phyloP scores from a whole-genome alignment of 1,284 basidiomycete genomes.

The Athelia psychrophila region DNA sequence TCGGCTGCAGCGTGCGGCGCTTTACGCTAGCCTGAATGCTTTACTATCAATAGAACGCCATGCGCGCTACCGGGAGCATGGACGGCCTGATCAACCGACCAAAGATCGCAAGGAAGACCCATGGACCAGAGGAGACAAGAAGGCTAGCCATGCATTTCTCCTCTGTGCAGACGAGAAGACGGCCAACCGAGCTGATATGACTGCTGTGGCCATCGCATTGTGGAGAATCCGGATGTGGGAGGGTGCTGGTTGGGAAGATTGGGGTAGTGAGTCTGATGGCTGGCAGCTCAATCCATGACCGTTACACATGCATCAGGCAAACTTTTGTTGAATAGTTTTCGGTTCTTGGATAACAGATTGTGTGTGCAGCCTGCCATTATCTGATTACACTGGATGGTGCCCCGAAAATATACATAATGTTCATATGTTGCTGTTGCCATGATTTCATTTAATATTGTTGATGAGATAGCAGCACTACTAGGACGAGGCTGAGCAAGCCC shows the following conservation, averaged over 20 bases:
- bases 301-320: too few species aligned
- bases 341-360: too few species aligned
- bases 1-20: constrained; percentile 51
- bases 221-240: constrained; percentile 80
- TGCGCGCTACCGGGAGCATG: constrained; percentile 22
- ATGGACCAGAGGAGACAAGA: constrained; percentile 29
- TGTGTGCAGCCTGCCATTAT: too few species aligned
- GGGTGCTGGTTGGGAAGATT: constrained; percentile 38
- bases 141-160: constrained; percentile 68
- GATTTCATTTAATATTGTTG: too few species aligned
- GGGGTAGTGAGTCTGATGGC: constrained; percentile 15
- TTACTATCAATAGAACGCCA: constrained; percentile 48
- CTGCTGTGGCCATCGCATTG: constrained; percentile 61
- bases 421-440: too few species aligned
- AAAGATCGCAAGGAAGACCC: constrained; percentile 4
- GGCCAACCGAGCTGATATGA: constrained; percentile 51
- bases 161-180: constrained; percentile 50
- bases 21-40: constrained; percentile 45
- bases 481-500: too few species aligned
- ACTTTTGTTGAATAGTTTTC: too few species aligned
- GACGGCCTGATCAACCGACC: constrained; percentile 1
- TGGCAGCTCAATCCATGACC: constrained; percentile 1
- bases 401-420: too few species aligned
- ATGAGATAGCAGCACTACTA: too few species aligned
- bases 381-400: too few species aligned